Base-by-base conservation (phyloP, 2,329 filamentous ascomycete genomes). In the Pseudomassariella vexata region DNA sequence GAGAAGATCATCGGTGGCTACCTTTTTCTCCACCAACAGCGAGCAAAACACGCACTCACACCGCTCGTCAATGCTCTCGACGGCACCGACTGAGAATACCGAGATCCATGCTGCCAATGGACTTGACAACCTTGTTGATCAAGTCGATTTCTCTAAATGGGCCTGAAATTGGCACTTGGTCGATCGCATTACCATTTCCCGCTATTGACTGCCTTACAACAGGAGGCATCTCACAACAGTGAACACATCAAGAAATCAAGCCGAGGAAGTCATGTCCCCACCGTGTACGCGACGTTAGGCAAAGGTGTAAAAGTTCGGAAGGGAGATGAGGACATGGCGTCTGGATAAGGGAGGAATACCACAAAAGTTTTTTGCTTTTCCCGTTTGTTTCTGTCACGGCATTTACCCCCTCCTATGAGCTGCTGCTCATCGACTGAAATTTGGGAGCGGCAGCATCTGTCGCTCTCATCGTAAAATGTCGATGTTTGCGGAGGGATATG, bases 1-100 rank as follows among this genome's bases (percentile, higher is more conserved):
- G 23, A 65, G 76, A 30, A 64, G 77, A 37, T 70, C 76, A n/a
- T 80, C 76, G 20, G 76, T 81, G 3, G 76, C 75, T 5, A 82
- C 76, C 3, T 81, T 81, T 48, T 73, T 80, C 42, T 72, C 72
- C 3, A 70, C 59, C 37, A 65, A 67, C 5, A 76, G 66, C 49
- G 74, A 79, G 40, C 64, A 68, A 42, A 62, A 42, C 17, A 53
- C 52, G 19, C 54, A 57, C 55, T 77, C 73, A 32, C 74, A 79
- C 36, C 65, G 76, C 24, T 75, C 72, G 5, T 77, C 71, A n/a
- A 63, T 71, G 41, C 53, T 77, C n/a, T 70, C 66, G 19, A 68
- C 65, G 8, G 65, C 66, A 2, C 68, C 68, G 9, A 70, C 70
- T 5, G 70, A 70, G 34, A 72, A 73, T 35, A 71, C 72, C 2